Base-by-base conservation (phyloP, 805 yeast genomes). In the Myxozyma melibiosi region DNA sequence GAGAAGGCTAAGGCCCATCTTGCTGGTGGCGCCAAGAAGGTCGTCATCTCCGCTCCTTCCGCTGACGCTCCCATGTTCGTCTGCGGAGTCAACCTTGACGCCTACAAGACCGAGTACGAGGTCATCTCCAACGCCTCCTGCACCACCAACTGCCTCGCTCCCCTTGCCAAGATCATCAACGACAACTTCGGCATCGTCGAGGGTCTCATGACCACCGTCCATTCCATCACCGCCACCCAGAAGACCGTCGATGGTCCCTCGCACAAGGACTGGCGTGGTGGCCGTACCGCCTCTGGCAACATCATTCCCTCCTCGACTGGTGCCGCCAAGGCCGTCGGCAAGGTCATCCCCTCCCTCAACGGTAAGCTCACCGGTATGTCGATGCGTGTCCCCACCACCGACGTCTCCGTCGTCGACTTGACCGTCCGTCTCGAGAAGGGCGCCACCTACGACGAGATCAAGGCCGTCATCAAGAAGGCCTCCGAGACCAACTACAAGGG, bases 181-280 rank as follows among this genome's bases (percentile, higher is more conserved):
- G 95, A 90, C 76, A 78, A 76, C 70, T 90, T 85, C 75, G 95
- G 96, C 64, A 85, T 90, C 70, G 88, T 85, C 73, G 90, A 88
- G 77, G 96, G 95, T 78, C 82, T 90, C 73, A 90, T 90, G 96
- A 90, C 96, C 78, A 90, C 96, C 64, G 91, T 90, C 67, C 96
- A 90, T 84, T 88, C 96, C 73, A 86, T 88, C 79, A 90, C 96
- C 67, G 96, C 96, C 69, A 87, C 96, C 71, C 96, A 90, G 79
- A 90, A 90, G 85, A 86, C 95, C 63, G 96, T 90, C 66, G 96
- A 90, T 76, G 96, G 96, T 79, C 95, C 96, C 70, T 88, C 96
- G 75, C 90, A 85, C 84, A 90, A 90, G 84, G 96, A 90, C 83
- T 90, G 96, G 96, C 86, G 96, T 84, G 96, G 96, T 76, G 96